Conservation (phyloP, 805 yeast genomes). For the Helenozyma rhizophorensis region DNA sequence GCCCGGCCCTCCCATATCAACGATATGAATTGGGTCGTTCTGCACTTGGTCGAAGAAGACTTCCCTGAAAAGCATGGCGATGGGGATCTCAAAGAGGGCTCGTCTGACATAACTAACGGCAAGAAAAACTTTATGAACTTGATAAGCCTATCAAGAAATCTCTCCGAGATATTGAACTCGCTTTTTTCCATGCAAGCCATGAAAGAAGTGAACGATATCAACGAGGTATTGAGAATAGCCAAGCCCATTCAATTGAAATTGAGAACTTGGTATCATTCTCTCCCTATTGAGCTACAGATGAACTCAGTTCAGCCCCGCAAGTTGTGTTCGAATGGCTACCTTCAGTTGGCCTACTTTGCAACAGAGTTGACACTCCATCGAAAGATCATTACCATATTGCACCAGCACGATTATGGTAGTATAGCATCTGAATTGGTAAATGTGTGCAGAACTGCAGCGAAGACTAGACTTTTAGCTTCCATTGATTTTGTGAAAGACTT, state of each 20-base stretch:
- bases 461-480: constrained; percentile 75
- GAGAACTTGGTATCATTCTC: constrained; percentile 72
- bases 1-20: constrained; percentile 80
- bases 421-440: constrained; percentile 34
- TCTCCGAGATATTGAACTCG: constrained; percentile 66
- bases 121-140: constrained; percentile 63
- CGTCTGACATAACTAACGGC: constrained; percentile 69
- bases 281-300: constrained; percentile 65
- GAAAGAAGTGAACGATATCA: constrained; percentile 52
- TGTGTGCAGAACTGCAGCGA: constrained; percentile 84
- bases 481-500: constrained; percentile 72
- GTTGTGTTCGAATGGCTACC: constrained; percentile 68
- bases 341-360: constrained; percentile 83
- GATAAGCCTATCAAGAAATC: constrained; percentile 61
- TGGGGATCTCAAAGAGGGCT: constrained; percentile 49
- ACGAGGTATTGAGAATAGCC: constrained; percentile 66
- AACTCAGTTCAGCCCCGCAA: constrained; percentile 53
- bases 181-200: constrained; percentile 71
- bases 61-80: constrained; percentile 68
- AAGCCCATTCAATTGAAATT: constrained; percentile 74
- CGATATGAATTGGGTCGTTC: constrained; percentile 77
- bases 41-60: constrained; percentile 64
- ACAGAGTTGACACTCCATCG: constrained; percentile 86
- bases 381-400: constrained; percentile 57
- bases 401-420: constrained; percentile 26